Percentiles rank a stretch among this genome's conserved stretches.
Evolutionary conservation across 1,139 yeast genomes (phyloP).

Genomic region (Zygosaccharomyces sapae): DNA sequence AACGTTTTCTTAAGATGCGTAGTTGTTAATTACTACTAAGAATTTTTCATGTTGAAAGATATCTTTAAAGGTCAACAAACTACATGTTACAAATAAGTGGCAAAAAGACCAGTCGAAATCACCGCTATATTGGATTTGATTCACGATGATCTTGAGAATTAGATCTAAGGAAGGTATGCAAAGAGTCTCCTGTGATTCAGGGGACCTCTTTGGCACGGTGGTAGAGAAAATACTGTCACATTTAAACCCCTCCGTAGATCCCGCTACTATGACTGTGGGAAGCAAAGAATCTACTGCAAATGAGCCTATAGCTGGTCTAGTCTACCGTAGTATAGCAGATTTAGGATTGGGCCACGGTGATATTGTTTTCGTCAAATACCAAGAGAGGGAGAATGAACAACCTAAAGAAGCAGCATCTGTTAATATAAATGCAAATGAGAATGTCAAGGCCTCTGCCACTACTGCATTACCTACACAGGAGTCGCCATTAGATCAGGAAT

Average conservation of each 20-base stretch:
- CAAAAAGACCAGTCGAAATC: not conserved
- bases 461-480: constrained; percentile 38
- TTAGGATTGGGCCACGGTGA: constrained; percentile 80
- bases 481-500: constrained; percentile 59
- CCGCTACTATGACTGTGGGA: constrained; percentile 36
- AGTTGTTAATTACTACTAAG: constrained; percentile 2
- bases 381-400: constrained; percentile 17
- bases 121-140: not conserved
- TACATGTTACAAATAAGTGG: not conserved
- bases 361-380: constrained; percentile 59
- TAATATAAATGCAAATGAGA: constrained; percentile 4
- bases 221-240: constrained; percentile 41
- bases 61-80: not conserved
- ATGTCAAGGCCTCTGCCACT: constrained; percentile 23
- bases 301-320: constrained; percentile 43
- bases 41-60: constrained; percentile 7
- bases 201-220: constrained; percentile 47
- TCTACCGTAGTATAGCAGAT: constrained; percentile 46
- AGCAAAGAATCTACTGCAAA: constrained; percentile 50
- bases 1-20: not conserved
- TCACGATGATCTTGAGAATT: constrained; percentile 59
- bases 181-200: constrained; percentile 53
- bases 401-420: constrained; percentile 7
- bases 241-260: constrained; percentile 27
- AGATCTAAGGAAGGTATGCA: constrained; percentile 80